These are phyloP conservation scores for Phytophthora litchii DNA, from an alignment of 352 stramenopile genomes.

Conservation along the genomic window DNA sequence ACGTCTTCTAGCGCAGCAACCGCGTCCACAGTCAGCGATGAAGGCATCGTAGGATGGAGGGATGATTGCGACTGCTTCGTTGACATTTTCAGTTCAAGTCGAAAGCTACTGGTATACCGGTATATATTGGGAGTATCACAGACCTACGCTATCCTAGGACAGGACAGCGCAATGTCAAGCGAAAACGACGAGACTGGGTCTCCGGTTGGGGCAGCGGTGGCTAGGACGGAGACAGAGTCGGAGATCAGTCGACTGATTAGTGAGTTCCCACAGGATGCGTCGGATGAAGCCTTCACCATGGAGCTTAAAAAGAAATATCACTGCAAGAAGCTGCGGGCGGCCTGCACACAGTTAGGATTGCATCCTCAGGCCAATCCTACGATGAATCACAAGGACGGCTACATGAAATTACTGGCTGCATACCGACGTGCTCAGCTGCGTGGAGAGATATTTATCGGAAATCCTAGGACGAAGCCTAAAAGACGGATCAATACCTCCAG, in stretches of 20 bases:
- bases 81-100: constrained; percentile 6
- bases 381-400: constrained; percentile 21
- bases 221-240: background rate
- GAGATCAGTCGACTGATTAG: constrained; percentile 6
- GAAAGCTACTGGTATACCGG: background rate
- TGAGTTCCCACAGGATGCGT: constrained; percentile 9
- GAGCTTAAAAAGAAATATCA: constrained; percentile 14
- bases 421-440: constrained; percentile 18
- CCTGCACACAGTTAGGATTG: constrained; percentile 18
- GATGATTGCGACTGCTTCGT: constrained; percentile 16
- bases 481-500: background rate
- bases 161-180: background rate
- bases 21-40: constrained; percentile 9
- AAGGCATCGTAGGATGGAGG: constrained; percentile 6
- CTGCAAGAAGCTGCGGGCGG: constrained; percentile 8
- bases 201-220: background rate
- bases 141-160: background rate
- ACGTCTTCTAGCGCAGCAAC: constrained; percentile 56
- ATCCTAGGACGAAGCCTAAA: constrained; percentile 6
- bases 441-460: constrained; percentile 11
- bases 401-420: constrained; percentile 9
- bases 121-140: no score
- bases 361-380: constrained; percentile 19
- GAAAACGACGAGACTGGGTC: no score
- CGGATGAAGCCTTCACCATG: constrained; percentile 14